Evolutionary conservation across 2,329 filamentous ascomycete species (phyloP), one percentile per base, ranked within the genome.

Genomic region (Arthrobotrys entomopaga): DNA sequence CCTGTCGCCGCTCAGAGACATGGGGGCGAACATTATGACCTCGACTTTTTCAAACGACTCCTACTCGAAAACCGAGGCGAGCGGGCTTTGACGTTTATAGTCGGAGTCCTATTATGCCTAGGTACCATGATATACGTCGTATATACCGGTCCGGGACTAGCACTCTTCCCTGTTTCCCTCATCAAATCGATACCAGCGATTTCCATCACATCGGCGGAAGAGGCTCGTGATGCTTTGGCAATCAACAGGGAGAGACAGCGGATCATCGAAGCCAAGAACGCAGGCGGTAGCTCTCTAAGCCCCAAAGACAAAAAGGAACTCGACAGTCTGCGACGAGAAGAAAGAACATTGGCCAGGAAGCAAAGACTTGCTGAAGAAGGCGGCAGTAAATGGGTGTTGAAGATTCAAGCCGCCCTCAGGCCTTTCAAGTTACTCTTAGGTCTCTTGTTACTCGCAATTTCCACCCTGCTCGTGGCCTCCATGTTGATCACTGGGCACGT

Each of bases 111-210:
- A 48, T 90, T 96, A 63, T 93, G 91, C 0, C 83, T 97, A 29
- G 95, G 95, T 2, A 93, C 92, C 0, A 81, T 96, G 15, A 85
- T 97, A 1, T 98, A 97, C 81, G 86, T 92, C 56, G 81, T 97
- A 52, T 98, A 99, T 81, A 97, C 94, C 0, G 91, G 91, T 2
- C 87, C 91, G 10, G 95, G 95, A 0, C 86, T 99, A 71, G 95
- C 95, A 1, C 86, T 98, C 16, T 87, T 98, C 16, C 95, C 95
- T 0, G 87, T 97, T 20, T 90, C 91, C 7, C 88, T 97, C 80
- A 96, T 99, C 85, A 97, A 96, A 82, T 92, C 92, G 13, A 91
- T 93, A 0, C 93, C 94, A 7, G 88, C 92, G 8, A 87, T 97
- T 74, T 97, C 94, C 4, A 90, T 89, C 0, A 91, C 86, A 15